A percentile compares a stretch with the other conserved stretches of the same genome.
Conservation (phyloP, 2,329 filamentous ascomycete genomes). For the Aspergillus fumigatus region DNA sequence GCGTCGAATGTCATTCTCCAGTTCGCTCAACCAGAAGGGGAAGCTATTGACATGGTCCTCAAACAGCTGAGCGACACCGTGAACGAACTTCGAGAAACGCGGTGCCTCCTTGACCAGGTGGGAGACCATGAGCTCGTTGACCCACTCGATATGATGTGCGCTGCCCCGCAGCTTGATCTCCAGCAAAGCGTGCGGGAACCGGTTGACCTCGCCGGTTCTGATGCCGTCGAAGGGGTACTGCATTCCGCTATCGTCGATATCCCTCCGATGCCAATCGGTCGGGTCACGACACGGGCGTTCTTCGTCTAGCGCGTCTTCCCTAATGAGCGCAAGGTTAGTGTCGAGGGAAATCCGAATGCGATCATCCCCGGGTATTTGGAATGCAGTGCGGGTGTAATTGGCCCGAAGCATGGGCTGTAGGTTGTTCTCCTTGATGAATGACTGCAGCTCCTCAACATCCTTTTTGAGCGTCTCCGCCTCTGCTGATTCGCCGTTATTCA, state of each 20-base stretch:
- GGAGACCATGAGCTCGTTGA: constrained; percentile 85
- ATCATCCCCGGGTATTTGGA: constrained; percentile 91
- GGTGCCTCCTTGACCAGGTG: constrained; percentile 87
- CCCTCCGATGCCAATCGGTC: constrained; percentile 81
- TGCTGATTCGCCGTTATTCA: constrained; percentile 62
- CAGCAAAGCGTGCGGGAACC: constrained; percentile 84
- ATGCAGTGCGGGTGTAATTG: constrained; percentile 90
- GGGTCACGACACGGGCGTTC: constrained; percentile 86
- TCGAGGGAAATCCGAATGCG: constrained; percentile 89
- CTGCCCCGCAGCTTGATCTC: constrained; percentile 76
- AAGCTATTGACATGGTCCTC: constrained; percentile 95
- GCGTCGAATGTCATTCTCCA: constrained; percentile 89
- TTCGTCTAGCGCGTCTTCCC: constrained; percentile 67
- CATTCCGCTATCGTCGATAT: constrained; percentile 80
- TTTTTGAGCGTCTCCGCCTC: constrained; percentile 66
- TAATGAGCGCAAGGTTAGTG: constrained; percentile 83
- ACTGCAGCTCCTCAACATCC: constrained; percentile 71
- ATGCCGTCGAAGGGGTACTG: constrained; percentile 83
- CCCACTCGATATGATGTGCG: constrained; percentile 71
- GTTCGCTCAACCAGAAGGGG: constrained; percentile 90
- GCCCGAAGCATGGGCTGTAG: constrained; percentile 83
- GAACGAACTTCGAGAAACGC: constrained; percentile 94
- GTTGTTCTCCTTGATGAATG: constrained; percentile 70
- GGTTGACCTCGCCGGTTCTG: constrained; percentile 83
- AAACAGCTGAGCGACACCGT: constrained; percentile 85